A percentile compares a stretch with the other conserved stretches of the same genome.
Conservation (phyloP, 441 rosid species). For the Jatropha podagrica region DNA sequence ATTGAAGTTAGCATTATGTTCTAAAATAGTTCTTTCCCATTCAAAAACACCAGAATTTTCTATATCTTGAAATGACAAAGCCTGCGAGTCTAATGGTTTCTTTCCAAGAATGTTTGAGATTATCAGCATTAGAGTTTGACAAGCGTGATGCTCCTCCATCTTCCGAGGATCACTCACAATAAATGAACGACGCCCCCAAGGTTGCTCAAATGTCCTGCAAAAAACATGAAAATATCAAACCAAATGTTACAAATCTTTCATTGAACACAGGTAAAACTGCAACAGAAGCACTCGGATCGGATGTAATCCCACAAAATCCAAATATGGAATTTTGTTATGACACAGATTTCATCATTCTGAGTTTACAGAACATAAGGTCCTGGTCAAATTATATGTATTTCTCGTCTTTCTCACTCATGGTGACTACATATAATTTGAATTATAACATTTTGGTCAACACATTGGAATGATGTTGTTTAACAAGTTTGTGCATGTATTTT, state of each 20-base stretch:
- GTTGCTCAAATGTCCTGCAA: constrained; percentile 68
- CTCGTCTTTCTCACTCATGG: background rate
- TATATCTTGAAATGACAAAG: constrained; percentile 33
- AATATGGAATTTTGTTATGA: background rate
- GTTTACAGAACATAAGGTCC: background rate
- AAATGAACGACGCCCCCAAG: constrained; percentile 57
- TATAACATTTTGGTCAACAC: background rate
- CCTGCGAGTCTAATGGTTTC: constrained; percentile 33
- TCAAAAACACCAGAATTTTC: constrained; percentile 43
- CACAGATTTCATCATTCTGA: background rate
- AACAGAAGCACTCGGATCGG: background rate
- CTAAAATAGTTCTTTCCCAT: constrained; percentile 52
- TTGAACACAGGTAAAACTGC: background rate
- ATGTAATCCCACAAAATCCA: background rate
- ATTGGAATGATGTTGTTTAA: background rate
- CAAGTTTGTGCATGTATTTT: background rate
- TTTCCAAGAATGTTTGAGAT: constrained; percentile 45
- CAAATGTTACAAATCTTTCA: background rate
- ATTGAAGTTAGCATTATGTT: background rate
- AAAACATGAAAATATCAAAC: background rate
- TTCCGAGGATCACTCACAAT: constrained; percentile 43
- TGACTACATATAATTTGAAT: background rate
- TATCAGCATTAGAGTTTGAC: constrained; percentile 51
- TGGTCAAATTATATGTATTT: background rate
- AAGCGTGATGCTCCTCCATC: constrained; percentile 62